Conservation (phyloP, 805 yeast genomes). For the Cyberlindnera samutprakarnensis region DNA sequence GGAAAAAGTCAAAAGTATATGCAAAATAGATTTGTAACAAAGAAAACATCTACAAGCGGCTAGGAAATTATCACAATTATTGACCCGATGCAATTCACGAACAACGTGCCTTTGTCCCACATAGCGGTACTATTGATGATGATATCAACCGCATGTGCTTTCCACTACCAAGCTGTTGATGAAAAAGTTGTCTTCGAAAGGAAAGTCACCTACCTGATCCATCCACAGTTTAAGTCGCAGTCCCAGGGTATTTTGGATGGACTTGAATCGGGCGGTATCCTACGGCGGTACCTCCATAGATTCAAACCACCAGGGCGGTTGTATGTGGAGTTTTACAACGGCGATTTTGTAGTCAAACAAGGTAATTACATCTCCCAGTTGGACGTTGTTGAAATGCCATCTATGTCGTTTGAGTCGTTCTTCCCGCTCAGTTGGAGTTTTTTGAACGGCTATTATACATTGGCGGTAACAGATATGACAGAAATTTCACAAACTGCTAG, state of each 20-base stretch:
- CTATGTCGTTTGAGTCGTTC: constrained; percentile 9
- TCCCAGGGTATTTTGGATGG: constrained; percentile 2
- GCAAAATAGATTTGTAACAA: too few species aligned
- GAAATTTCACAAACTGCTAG: constrained; percentile 4
- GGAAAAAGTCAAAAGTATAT: too few species aligned
- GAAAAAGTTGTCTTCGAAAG: constrained; percentile 4
- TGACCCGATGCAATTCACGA: too few species aligned
- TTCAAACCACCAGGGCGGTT: constrained; percentile 16
- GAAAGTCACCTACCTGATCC: constrained; percentile 4
- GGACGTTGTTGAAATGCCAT: constrained; percentile 10
- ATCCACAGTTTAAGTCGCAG: constrained; percentile 4
- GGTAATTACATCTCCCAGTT: constrained; percentile 17
- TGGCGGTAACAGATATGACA: constrained; percentile 14
- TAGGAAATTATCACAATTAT: too few species aligned
- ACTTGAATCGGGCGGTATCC: constrained; percentile 1
- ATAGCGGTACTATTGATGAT: too few species aligned
- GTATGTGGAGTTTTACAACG: constrained; percentile 6
- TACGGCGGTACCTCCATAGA: constrained; percentile 8
- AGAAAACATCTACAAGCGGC: too few species aligned
- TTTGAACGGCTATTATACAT: constrained; percentile 5
- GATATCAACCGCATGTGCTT: too few species aligned
- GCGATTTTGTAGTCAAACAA: constrained; percentile 7
- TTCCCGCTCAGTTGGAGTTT: constrained; percentile 7
- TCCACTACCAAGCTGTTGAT: too few species aligned
- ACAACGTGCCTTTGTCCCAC: too few species aligned